A percentile compares a stretch with the other conserved stretches of the same genome.
Conservation (phyloP, 768 basidiomycete genomes). For the Boletus rex-veris region DNA sequence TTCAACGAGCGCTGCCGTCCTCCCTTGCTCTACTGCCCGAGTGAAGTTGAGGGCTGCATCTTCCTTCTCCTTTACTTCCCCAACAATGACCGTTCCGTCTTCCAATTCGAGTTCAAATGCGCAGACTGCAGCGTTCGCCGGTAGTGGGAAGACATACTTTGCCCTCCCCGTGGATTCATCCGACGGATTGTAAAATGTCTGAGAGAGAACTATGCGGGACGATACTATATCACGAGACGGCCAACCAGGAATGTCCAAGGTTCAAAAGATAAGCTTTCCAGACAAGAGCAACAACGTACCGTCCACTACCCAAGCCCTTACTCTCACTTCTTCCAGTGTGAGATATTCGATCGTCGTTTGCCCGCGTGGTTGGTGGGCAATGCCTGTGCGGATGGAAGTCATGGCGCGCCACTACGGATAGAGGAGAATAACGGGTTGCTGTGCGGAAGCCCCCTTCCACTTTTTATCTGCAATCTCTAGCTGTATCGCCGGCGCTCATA, state of each 20-base stretch:
- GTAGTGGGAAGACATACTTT: constrained; percentile 59
- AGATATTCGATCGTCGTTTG: constrained; percentile 30
- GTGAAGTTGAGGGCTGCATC: constrained; percentile 41
- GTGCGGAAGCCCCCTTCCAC: not conserved
- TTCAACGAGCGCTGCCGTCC: constrained; percentile 44
- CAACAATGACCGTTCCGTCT: constrained; percentile 42
- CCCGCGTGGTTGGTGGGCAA: constrained; percentile 30
- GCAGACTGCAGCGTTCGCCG: constrained; percentile 51
- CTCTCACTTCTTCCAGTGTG: constrained; percentile 39
- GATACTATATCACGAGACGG: constrained; percentile 32
- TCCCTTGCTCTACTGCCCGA: constrained; percentile 39
- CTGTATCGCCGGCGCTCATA: constrained; percentile 2
- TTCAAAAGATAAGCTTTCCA: not conserved
- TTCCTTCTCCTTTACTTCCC: constrained; percentile 47
- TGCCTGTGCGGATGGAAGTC: constrained; percentile 21
- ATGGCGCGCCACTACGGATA: constrained; percentile 5
- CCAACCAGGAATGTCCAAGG: not conserved
- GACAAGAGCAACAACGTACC: constrained; percentile 27
- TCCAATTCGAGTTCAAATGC: constrained; percentile 48
- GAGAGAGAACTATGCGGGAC: constrained; percentile 40
- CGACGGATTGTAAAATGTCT: constrained; percentile 40
- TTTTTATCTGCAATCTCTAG: constrained; percentile 12
- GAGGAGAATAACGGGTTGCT: constrained; percentile 3
- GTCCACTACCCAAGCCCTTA: constrained; percentile 42
- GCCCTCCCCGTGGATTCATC: constrained; percentile 40